Conservation (phyloP, 768 basidiomycete species). For the Phylloporus sp. region DNA sequence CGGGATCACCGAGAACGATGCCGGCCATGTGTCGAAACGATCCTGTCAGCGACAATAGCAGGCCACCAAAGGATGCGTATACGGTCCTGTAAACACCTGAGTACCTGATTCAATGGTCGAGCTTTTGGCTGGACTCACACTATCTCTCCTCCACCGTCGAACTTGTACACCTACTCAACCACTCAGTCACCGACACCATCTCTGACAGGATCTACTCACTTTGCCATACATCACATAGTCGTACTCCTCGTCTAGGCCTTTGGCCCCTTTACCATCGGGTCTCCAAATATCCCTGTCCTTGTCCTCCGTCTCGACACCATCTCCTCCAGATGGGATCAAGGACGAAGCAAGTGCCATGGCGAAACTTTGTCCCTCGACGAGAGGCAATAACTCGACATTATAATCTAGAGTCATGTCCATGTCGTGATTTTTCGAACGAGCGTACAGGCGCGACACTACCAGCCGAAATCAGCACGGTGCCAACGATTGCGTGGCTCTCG, state of each 20-base stretch:
- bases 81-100: slow-evolving; percentile 60
- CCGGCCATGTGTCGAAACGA: slow-evolving; percentile 88
- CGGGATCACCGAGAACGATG: slow-evolving; percentile 89
- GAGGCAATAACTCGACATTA: slow-evolving; percentile 86
- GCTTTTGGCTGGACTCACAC: slow-evolving; percentile 49
- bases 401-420: slow-evolving; percentile 95
- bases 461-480: slow-evolving; percentile 3
- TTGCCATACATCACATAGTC: slow-evolving; percentile 99
- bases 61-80: slow-evolving; percentile 94
- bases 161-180: slow-evolving; percentile 80
- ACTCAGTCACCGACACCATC: slow-evolving; percentile 7
- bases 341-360: slow-evolving; percentile 86
- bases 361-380: slow-evolving; percentile 65
- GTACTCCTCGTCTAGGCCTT: slow-evolving; percentile 89
- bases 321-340: slow-evolving; percentile 50
- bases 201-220: slow-evolving; percentile 39
- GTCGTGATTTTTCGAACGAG: slow-evolving; percentile 84
- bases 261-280: slow-evolving; percentile 76
- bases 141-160: slow-evolving; percentile 82
- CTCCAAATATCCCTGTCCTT: slow-evolving; percentile 80
- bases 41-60: slow-evolving; percentile 91
- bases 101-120: background rate
- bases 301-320: slow-evolving; percentile 55
- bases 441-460: slow-evolving; percentile 87
- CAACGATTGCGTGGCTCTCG: background rate